phyloP scores from a whole-genome alignment of 257 asterid species.

The Lantana camara region DNA sequence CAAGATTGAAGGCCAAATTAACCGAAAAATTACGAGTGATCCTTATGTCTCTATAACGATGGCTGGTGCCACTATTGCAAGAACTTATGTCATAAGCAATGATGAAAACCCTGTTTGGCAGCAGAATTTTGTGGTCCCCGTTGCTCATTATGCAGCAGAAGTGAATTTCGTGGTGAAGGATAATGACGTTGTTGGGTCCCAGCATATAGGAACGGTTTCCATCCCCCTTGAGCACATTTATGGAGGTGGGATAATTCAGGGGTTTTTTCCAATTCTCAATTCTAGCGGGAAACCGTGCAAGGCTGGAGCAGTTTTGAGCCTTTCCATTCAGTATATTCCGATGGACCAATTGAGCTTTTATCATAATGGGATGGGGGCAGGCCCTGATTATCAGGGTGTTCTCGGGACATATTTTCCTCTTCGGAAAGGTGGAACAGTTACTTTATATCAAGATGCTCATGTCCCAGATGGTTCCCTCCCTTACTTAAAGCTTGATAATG shows the following conservation, averaged over 20 bases:
- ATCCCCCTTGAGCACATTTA: conserved; percentile 82
- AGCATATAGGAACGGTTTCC: conserved; percentile 83
- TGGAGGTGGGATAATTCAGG: conserved; percentile 69
- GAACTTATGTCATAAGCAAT: conserved; percentile 87
- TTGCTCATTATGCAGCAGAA: conserved; percentile 87
- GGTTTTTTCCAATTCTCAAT: conserved; percentile 74
- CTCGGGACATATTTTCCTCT: conserved; percentile 94
- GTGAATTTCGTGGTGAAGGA: conserved; percentile 89
- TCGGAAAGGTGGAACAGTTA: conserved; percentile 87
- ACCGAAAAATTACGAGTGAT: conserved; percentile 84
- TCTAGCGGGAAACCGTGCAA: conserved; percentile 81
- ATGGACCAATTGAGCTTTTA: conserved; percentile 72
- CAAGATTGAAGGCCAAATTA: conserved; percentile 82
- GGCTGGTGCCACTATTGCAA: conserved; percentile 72
- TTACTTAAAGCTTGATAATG: conserved; percentile 66
- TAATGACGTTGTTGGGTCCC: conserved; percentile 87
- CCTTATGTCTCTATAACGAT: conserved; percentile 78
- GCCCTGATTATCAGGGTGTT: conserved; percentile 82
- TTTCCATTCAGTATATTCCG: conserved; percentile 71
- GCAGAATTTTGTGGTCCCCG: conserved; percentile 84
- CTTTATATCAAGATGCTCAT: conserved; percentile 98
- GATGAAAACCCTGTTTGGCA: conserved; percentile 88
- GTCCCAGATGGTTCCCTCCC: conserved; percentile 89
- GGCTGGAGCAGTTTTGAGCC: conserved; percentile 79
- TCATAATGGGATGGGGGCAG: conserved; percentile 86